Evolutionary conservation across 306 rosid genomes (phyloP).

Genomic region (Gynostemma pentaphyllum): DNA sequence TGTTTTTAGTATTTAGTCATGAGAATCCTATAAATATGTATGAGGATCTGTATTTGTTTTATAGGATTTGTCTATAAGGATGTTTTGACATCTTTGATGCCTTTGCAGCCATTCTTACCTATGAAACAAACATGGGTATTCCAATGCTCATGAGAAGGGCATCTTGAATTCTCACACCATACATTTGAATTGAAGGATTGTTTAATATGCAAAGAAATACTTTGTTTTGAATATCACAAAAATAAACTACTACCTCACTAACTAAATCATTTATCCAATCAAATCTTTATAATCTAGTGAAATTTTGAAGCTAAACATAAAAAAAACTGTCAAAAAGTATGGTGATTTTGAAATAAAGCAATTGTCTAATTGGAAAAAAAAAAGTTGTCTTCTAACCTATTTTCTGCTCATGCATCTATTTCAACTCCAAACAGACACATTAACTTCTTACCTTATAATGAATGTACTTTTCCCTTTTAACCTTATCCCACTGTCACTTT

Average conservation of each 20-base stretch:
- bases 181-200: not conserved
- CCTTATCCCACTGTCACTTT: no score
- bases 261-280: not conserved
- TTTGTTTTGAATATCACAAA: not conserved
- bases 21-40: no score
- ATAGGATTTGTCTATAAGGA: no score
- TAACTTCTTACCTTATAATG: not conserved
- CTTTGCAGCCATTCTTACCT: no score
- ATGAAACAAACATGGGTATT: no score
- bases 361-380: not conserved
- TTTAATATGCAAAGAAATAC: no score
- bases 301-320: not conserved
- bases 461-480: not conserved
- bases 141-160: no score
- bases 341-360: not conserved
- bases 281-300: not conserved
- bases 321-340: not conserved
- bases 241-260: not conserved
- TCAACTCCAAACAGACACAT: not conserved
- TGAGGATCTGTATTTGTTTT: no score
- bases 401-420: not conserved
- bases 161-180: not conserved
- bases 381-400: not conserved
- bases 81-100: no score
- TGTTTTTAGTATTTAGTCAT: no score